These are phyloP conservation scores for Suillus cothurnatus DNA, from an alignment of 768 basidiomycete species.

Conservation along the genomic window DNA sequence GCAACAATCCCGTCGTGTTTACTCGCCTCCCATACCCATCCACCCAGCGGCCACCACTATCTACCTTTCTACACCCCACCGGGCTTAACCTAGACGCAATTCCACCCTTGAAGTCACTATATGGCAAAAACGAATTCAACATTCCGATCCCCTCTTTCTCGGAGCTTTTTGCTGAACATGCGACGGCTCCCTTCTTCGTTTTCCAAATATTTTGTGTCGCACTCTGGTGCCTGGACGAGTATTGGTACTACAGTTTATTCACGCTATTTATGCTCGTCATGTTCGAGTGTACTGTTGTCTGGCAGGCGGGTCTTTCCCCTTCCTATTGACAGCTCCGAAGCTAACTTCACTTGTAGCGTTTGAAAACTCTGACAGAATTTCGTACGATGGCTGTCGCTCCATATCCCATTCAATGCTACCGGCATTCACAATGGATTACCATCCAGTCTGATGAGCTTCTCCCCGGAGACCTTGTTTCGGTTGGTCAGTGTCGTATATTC, in stretches of 20 bases:
- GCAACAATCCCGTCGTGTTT: slow-evolving; percentile 63
- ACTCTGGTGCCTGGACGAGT: slow-evolving; percentile 97
- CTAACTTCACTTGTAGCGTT: slow-evolving; percentile 56
- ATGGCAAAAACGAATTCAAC: slow-evolving; percentile 94
- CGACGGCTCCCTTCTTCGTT: slow-evolving; percentile 98
- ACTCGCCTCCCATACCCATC: slow-evolving; percentile 87
- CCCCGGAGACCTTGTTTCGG: slow-evolving; percentile 87
- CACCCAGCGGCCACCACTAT: slow-evolving; percentile 66
- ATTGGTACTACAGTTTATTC: slow-evolving; percentile 98
- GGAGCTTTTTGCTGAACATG: slow-evolving; percentile 92
- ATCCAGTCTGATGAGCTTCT: slow-evolving; percentile 86
- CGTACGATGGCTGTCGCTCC: slow-evolving; percentile 95
- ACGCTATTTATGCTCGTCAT: slow-evolving; percentile 98
- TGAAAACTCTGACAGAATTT: slow-evolving; percentile 92
- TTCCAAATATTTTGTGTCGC: slow-evolving; percentile 99
- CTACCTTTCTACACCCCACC: slow-evolving; percentile 60
- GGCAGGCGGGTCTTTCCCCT: slow-evolving; percentile 68
- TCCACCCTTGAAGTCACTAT: slow-evolving; percentile 60
- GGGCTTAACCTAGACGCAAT: slow-evolving; percentile 54
- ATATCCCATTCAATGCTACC: slow-evolving; percentile 80
- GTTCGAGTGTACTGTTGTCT: slow-evolving; percentile 98
- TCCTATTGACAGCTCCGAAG: not conserved
- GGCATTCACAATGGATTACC: slow-evolving; percentile 78
- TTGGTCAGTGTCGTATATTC: slow-evolving; percentile 54
- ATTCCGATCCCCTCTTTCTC: slow-evolving; percentile 96